phyloP scores from a whole-genome alignment of 2,329 filamentous ascomycete species.

The Drechmeria coniospora region DNA sequence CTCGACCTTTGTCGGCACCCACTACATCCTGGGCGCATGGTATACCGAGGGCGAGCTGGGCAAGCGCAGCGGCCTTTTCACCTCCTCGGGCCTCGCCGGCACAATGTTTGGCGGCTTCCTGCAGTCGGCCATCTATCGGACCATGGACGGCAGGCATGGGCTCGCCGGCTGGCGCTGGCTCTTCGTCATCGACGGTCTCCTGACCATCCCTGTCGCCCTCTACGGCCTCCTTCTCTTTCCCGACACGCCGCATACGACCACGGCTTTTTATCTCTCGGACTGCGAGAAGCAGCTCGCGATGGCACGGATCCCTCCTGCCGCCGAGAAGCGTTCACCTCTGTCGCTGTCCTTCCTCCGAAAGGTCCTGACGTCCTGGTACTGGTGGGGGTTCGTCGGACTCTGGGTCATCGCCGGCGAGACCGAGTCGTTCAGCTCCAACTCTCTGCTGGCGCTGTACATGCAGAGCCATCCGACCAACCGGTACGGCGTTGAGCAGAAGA shows the following conservation, averaged over 20 bases:
- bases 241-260: slow-evolving; percentile 29
- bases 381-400: slow-evolving; percentile 49
- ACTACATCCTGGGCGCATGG: slow-evolving; percentile 35
- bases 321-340: slow-evolving; percentile 27
- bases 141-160: slow-evolving; percentile 28
- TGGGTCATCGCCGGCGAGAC: slow-evolving; percentile 59
- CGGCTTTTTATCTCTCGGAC: slow-evolving; percentile 26
- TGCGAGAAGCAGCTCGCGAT: slow-evolving; percentile 28
- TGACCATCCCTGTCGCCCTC: slow-evolving; percentile 19
- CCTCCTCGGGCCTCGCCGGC: slow-evolving; percentile 41
- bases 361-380: slow-evolving; percentile 44
- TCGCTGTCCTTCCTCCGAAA: slow-evolving; percentile 34
- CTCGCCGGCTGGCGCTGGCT: slow-evolving; percentile 54
- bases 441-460: slow-evolving; percentile 35
- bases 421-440: slow-evolving; percentile 54
- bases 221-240: slow-evolving; percentile 21
- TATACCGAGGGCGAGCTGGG: slow-evolving; percentile 45
- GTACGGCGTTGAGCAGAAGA: slow-evolving; percentile 33
- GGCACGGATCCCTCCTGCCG: slow-evolving; percentile 21
- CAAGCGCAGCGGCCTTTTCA: slow-evolving; percentile 49
- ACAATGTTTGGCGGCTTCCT: slow-evolving; percentile 38
- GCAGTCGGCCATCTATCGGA: slow-evolving; percentile 42
- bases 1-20: slow-evolving; percentile 23
- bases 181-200: slow-evolving; percentile 53
- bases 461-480: slow-evolving; percentile 27